Base-by-base conservation (phyloP, 1,284 basidiomycete genomes). In the Moesziomyces globuligerus region DNA sequence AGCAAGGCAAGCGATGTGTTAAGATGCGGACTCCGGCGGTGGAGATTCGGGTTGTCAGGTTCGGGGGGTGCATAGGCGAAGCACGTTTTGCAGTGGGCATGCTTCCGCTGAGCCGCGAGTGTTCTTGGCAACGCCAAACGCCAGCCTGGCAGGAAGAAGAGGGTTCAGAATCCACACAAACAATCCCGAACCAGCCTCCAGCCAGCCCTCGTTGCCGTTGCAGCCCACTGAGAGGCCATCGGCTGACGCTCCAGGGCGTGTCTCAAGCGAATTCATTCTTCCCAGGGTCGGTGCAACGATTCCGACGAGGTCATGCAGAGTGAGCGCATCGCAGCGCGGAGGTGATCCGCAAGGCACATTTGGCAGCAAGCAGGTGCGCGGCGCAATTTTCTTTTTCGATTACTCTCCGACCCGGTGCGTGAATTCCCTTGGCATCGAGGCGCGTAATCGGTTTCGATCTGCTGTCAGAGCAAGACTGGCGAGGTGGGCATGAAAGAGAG, bases 311-410 rank as follows among this genome's bases (percentile, higher is more conserved):
- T 56, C 24, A 49, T 57, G 55, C 55, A 44, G 36, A 39, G 37
- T 57, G 55, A 57, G 46, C 55, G 48, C 47, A 57, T 57, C 26
- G 23, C 37, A 43, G 17, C 44, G 39, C n/a, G 18, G 10, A 23
- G 24, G 25, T 15, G 54, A 56, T 56, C 54, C 37, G 54, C 54
- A n/a, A 56, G 41, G 13, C 37, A 45, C 24, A 25, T 34, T 34
- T 34, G 6, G 15, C n/a, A n/a, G n/a, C n/a, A n/a, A n/a, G n/a
- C n/a, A n/a, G n/a, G n/a, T n/a, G n/a, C n/a, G n/a, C n/a, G n/a
- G n/a, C n/a, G 29, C 43, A 7, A 1, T 4, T n/a, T 11, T n/a
- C 17, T 34, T 34, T 34, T 34, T 34, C 15, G 26, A 28, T 34
- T n/a, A n/a, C n/a, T n/a, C n/a, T n/a, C n/a, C n/a, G 32, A 6